These are phyloP conservation scores for Pythium plurisporium DNA, from an alignment of 352 stramenopile genomes.

Conservation along the genomic window DNA sequence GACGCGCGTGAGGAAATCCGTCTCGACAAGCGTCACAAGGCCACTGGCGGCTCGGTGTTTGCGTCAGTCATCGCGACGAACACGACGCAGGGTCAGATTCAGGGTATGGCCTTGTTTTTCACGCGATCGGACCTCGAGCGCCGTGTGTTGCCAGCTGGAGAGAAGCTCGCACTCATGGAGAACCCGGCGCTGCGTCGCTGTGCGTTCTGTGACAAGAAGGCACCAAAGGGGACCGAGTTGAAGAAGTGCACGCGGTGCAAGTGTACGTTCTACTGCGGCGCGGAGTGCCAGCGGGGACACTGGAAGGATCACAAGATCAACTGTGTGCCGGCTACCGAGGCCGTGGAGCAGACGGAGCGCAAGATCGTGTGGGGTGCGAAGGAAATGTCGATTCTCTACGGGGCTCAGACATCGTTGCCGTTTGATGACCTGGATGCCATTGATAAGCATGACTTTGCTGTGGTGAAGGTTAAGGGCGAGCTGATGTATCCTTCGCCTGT, in stretches of 20 bases:
- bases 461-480: constrained; percentile 43
- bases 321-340: constrained; percentile 43
- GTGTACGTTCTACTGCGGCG: constrained; percentile 81
- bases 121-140: constrained; percentile 70
- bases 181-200: constrained; percentile 67
- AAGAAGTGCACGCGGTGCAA: constrained; percentile 83
- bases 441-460: constrained; percentile 43
- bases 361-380: constrained; percentile 77
- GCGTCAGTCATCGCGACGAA: constrained; percentile 65
- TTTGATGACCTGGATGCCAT: constrained; percentile 80
- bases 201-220: constrained; percentile 76
- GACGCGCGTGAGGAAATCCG: constrained; percentile 63
- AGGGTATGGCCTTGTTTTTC: constrained; percentile 77
- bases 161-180: constrained; percentile 69
- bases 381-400: constrained; percentile 81
- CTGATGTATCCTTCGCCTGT: constrained; percentile 65
- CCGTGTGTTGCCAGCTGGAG: constrained; percentile 57
- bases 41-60: constrained; percentile 58
- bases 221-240: constrained; percentile 43
- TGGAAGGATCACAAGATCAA: constrained; percentile 85
- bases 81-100: constrained; percentile 52
- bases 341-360: constrained; percentile 22
- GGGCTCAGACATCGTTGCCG: constrained; percentile 56
- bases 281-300: constrained; percentile 63
- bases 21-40: constrained; percentile 57